Conservation (phyloP, 2,329 filamentous ascomycete genomes). For the Calonectria hawksworthii region DNA sequence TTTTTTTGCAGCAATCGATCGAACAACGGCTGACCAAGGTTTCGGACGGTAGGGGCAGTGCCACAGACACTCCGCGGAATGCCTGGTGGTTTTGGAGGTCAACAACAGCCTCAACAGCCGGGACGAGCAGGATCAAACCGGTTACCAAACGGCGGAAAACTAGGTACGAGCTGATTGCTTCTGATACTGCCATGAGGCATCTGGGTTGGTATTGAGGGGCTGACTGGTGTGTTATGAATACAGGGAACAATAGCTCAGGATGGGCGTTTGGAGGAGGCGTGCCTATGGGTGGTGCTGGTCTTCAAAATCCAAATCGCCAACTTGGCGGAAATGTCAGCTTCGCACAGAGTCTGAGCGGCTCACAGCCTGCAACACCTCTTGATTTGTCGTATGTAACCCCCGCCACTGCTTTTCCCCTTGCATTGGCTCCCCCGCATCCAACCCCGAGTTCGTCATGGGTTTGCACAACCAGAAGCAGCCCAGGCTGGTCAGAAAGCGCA, state of each 20-base stretch:
- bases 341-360: conserved; percentile 75
- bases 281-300: conserved; percentile 70
- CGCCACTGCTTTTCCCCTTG: not conserved
- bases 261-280: conserved; percentile 75
- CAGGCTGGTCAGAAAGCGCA: conserved; percentile 30
- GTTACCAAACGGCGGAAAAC: conserved; percentile 75
- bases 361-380: conserved; percentile 72
- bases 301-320: conserved; percentile 68
- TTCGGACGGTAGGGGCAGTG: conserved; percentile 63
- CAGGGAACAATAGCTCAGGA: conserved; percentile 66
- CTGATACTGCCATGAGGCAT: conserved; percentile 17
- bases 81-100: conserved; percentile 71
- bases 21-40: conserved; percentile 46
- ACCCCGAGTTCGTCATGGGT: conserved; percentile 1
- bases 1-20: conserved; percentile 33
- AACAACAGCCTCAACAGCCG: conserved; percentile 69
- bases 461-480: conserved; percentile 28
- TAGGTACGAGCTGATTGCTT: conserved; percentile 61
- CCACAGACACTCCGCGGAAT: conserved; percentile 74
- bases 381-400: conserved; percentile 73
- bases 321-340: conserved; percentile 74
- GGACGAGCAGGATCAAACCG: conserved; percentile 69
- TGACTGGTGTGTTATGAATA: conserved; percentile 41
- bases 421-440: not conserved
- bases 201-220: conserved; percentile 29